These are phyloP conservation scores for Gilbertella persicaria DNA, from an alignment of 371 early-diverging fungal species.

Conservation along the genomic window DNA sequence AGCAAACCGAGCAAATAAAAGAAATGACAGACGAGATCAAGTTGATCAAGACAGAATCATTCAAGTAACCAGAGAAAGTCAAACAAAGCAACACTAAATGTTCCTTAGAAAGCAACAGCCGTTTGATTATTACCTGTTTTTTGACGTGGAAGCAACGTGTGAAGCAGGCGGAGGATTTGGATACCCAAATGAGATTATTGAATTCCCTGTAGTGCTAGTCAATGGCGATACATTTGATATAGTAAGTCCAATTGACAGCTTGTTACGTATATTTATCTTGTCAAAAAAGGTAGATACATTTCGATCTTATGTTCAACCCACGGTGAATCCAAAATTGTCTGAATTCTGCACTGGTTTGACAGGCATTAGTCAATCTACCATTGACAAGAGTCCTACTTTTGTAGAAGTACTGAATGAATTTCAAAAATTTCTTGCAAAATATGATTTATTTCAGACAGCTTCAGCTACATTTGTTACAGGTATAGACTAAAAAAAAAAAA, in stretches of 20 bases:
- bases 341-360: slow-evolving; percentile 76
- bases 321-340: slow-evolving; percentile 61
- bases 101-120: slow-evolving; percentile 4
- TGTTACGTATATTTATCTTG: no score
- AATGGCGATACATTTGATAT: slow-evolving; percentile 60
- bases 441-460: slow-evolving; percentile 53
- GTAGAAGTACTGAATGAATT: slow-evolving; percentile 41
- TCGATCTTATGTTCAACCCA: slow-evolving; percentile 74
- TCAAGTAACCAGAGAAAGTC: background rate
- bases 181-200: slow-evolving; percentile 81
- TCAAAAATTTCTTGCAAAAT: slow-evolving; percentile 46
- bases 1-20: slow-evolving; percentile 12
- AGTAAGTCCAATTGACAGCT: slow-evolving; percentile 30
- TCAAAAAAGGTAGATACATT: slow-evolving; percentile 75
- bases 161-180: slow-evolving; percentile 58
- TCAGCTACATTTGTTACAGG: slow-evolving; percentile 46
- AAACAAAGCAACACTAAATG: background rate
- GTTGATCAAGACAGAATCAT: slow-evolving; percentile 4
- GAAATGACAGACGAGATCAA: slow-evolving; percentile 1
- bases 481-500: slow-evolving; percentile 18
- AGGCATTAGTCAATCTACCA: slow-evolving; percentile 64
- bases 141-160: slow-evolving; percentile 87
- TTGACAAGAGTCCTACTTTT: slow-evolving; percentile 63
- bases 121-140: slow-evolving; percentile 66
- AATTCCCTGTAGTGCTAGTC: slow-evolving; percentile 78